A percentile compares a stretch with the other conserved stretches of the same genome.
Conservation (phyloP, 768 basidiomycete species). For the Paxillus ammoniavirescens region DNA sequence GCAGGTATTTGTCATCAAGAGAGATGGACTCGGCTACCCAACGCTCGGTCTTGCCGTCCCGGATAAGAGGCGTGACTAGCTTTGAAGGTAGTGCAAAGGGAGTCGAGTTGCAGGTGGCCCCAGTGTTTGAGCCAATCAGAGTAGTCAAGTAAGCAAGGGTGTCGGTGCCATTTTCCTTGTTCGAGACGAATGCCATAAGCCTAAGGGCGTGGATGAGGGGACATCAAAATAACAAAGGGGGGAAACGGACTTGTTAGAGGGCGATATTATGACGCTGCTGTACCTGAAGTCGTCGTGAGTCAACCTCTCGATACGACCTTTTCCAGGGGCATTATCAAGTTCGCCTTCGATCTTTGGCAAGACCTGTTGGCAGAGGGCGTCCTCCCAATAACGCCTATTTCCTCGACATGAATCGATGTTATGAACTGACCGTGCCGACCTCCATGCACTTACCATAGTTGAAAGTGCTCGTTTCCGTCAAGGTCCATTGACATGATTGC, state of each 20-base stretch:
- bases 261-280: constrained; percentile 25
- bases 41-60: constrained; percentile 30
- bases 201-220: constrained; percentile 18
- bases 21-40: constrained; percentile 36
- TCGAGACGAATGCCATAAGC: constrained; percentile 39
- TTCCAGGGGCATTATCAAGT: constrained; percentile 38
- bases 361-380: constrained; percentile 21
- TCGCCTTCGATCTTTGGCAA: constrained; percentile 38
- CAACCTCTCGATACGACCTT: constrained; percentile 40
- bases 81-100: constrained; percentile 33
- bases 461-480: constrained; percentile 39
- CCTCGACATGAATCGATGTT: not conserved
- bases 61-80: constrained; percentile 33
- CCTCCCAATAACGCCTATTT: constrained; percentile 44
- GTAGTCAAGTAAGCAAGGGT: constrained; percentile 36
- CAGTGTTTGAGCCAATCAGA: constrained; percentile 31
- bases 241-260: constrained; percentile 34
- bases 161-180: constrained; percentile 40
- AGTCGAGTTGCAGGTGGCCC: constrained; percentile 25
- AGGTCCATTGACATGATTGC: constrained; percentile 41
- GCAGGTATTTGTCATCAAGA: constrained; percentile 37
- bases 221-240: not conserved
- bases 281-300: constrained; percentile 40
- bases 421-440: not conserved
- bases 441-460: constrained; percentile 34